Conservation (phyloP, 1,284 basidiomycete genomes). For the Pisolithus thermaeus region DNA sequence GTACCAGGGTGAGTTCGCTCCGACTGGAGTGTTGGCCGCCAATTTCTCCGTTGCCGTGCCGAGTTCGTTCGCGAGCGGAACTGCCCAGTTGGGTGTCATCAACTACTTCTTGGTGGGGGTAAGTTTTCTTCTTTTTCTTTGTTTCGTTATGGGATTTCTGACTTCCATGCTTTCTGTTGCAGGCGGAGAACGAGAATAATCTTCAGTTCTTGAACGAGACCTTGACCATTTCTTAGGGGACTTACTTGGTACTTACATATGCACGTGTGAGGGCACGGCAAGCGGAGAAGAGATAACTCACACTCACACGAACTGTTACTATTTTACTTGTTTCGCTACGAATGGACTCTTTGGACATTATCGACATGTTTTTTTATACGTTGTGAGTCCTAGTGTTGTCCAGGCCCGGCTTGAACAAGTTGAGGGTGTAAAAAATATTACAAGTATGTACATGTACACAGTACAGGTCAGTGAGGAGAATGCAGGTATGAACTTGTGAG, state of each 20-base stretch:
- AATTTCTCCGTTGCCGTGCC: conserved; percentile 23
- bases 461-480: no score
- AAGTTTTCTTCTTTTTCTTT: conserved; percentile 4
- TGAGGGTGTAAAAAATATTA: no score
- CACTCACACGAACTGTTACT: no score
- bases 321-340: no score
- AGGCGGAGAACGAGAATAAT: conserved; percentile 10
- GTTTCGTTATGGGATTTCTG: neutral
- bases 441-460: no score
- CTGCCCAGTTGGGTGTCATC: conserved; percentile 20
- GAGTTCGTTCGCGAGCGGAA: conserved; percentile 4
- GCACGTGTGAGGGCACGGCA: no score
- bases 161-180: neutral
- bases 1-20: conserved; percentile 20
- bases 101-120: conserved; percentile 26
- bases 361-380: no score
- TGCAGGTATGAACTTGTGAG: no score
- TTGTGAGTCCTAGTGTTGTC: no score
- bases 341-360: no score
- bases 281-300: no score
- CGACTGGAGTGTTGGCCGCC: neutral
- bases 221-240: neutral
- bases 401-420: no score
- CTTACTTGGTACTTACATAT: neutral
- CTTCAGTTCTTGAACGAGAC: conserved; percentile 19